These are phyloP conservation scores for Orbilia javanica DNA, from an alignment of 2,329 filamentous ascomycete species.

Conservation along the genomic window DNA sequence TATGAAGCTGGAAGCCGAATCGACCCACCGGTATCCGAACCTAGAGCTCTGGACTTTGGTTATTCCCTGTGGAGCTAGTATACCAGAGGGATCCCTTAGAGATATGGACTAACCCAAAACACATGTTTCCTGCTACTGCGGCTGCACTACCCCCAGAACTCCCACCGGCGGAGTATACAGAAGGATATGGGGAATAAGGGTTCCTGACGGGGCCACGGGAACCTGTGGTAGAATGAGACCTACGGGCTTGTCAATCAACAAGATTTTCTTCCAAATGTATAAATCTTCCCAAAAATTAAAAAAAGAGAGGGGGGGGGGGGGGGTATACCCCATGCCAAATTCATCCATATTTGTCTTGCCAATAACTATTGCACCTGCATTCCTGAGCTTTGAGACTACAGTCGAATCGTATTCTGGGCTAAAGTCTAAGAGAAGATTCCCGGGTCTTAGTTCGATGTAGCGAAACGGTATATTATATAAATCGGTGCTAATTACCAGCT, in stretches of 20 bases:
- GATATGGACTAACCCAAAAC: conserved; percentile 69
- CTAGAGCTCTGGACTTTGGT: conserved; percentile 73
- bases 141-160: conserved; percentile 95
- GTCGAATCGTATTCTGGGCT: conserved; percentile 80
- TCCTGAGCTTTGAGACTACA: conserved; percentile 77
- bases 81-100: not conserved
- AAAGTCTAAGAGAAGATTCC: conserved; percentile 72
- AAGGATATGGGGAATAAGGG: conserved; percentile 65
- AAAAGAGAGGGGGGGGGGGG: not conserved
- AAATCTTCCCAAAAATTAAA: not conserved
- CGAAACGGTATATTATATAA: not conserved
- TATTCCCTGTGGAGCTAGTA: not conserved
- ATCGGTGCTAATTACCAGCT: conserved; percentile 40
- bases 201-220: conserved; percentile 75
- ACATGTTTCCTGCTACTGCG: conserved; percentile 77
- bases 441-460: conserved; percentile 16
- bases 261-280: not conserved
- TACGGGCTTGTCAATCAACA: conserved; percentile 37
- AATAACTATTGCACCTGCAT: conserved; percentile 74
- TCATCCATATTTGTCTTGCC: conserved; percentile 96
- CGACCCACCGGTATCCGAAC: conserved; percentile 93
- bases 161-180: conserved; percentile 77
- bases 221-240: conserved; percentile 79
- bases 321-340: conserved; percentile 82
- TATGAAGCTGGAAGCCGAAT: conserved; percentile 90